Evolutionary conservation across 73 alveolate genomes (phyloP).

Genomic region (Paramecium octaurelia): DNA sequence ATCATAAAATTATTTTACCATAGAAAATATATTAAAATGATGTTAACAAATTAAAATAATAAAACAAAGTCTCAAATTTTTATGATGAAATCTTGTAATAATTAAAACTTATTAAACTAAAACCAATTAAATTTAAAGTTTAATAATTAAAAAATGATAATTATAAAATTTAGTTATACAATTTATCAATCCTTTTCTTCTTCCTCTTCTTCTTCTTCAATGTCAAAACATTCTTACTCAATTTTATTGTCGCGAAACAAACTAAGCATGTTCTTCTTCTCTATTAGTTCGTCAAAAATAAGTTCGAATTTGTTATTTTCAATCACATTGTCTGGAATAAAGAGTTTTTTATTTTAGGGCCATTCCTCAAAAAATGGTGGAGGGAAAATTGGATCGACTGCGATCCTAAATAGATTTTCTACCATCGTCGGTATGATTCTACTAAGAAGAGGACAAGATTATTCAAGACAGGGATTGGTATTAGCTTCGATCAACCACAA

Average conservation of each 20-base stretch:
- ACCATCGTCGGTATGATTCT: constrained; percentile 60
- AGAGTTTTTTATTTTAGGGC: constrained; percentile 54
- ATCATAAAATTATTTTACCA: background rate
- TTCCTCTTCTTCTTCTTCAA: constrained; percentile 60
- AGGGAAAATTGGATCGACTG: constrained; percentile 59
- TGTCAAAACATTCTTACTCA: constrained; percentile 48
- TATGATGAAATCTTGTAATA: background rate
- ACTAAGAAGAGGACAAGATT: constrained; percentile 56
- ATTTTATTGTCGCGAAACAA: constrained; percentile 38
- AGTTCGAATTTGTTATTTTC: constrained; percentile 57
- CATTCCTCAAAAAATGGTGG: constrained; percentile 53
- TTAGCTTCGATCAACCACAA: constrained; percentile 53
- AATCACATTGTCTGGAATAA: constrained; percentile 49
- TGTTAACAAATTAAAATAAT: background rate
- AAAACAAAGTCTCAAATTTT: background rate
- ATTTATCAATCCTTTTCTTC: background rate
- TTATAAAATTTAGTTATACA: background rate
- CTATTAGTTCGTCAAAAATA: constrained; percentile 49
- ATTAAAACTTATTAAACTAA: background rate
- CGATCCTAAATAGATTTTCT: constrained; percentile 59
- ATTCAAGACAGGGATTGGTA: constrained; percentile 57
- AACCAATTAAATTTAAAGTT: background rate
- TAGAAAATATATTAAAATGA: background rate
- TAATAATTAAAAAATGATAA: background rate
- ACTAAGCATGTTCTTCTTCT: background rate